Evolutionary conservation across 768 basidiomycete species (phyloP), one percentile per base, ranked within the genome.

Genomic region (Lactifluus rugatus): DNA sequence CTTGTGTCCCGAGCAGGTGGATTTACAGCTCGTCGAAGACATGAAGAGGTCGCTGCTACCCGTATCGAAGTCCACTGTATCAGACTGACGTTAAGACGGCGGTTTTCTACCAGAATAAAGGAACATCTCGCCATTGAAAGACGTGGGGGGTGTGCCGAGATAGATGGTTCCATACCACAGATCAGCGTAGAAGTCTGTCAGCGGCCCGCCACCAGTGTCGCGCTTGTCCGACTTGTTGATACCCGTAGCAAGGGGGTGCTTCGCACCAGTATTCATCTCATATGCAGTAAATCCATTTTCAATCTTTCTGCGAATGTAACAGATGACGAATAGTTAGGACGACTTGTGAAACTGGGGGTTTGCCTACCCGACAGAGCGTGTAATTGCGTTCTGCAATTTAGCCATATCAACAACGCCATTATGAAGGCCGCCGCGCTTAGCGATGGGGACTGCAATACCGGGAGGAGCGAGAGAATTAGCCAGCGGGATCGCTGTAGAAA

Each of bases 61-160:
- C 2, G 66, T 76, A 64, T 77, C 76, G 48, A 78, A 75, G 58
- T 76, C 71, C 54, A 77, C 67, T 53, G 37, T 42, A 31, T 41
- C 14, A 25, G n/a, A n/a, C 5, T n/a, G 26, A 19, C 3, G 23
- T 13, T n/a, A 17, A 32, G 10, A 47, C 14, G 1, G 17, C 10
- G 6, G 17, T 7, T n/a, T 28, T 41, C n/a, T 8, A 32, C 1
- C 28, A 32, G 31, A n/a, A 16, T 6, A 16, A 32, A 17, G 1
- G 2, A 7, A 48, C 17, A 23, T n/a, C 23, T 10, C 8, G 46
- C 62, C 57, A 28, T 57, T 64, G 57, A 57, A 60, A 9, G 26
- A 47, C 28, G 25, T 39, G 5, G 64, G 11, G 3, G 64, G 64
- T 41, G 57, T 62, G 31, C 65, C 65, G 21, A 65, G 55, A n/a